A percentile compares a stretch with the other conserved stretches of the same genome.
These are phyloP conservation scores for Aspergillus clavatus DNA, from an alignment of 2,329 filamentous ascomycete species.

Conservation along the genomic window DNA sequence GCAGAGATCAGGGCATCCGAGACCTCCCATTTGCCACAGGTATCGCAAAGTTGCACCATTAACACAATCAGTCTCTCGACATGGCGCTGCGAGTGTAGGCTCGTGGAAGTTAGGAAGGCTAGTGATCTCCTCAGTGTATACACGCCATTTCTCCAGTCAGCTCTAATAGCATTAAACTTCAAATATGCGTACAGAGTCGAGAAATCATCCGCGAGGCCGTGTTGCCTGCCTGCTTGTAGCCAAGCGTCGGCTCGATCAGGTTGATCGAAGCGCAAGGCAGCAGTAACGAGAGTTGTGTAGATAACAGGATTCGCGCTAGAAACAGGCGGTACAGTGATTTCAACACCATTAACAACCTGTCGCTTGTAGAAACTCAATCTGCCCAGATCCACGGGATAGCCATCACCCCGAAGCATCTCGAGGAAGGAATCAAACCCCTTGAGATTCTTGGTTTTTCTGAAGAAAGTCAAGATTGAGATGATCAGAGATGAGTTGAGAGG, in stretches of 20 bases:
- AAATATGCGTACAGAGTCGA: constrained; percentile 35
- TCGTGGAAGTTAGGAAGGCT: constrained; percentile 34
- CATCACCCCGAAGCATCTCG: constrained; percentile 32
- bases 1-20: constrained; percentile 31
- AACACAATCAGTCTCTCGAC: constrained; percentile 34
- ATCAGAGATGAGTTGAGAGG: constrained; percentile 33
- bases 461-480: constrained; percentile 34
- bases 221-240: constrained; percentile 31
- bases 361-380: constrained; percentile 21
- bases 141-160: constrained; percentile 35
- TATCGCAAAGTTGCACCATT: constrained; percentile 39
- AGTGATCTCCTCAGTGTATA: constrained; percentile 30
- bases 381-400: constrained; percentile 33
- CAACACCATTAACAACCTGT: constrained; percentile 32
- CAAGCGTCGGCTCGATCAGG: constrained; percentile 39
- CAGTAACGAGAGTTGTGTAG: constrained; percentile 33
- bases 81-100: constrained; percentile 20
- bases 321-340: constrained; percentile 34
- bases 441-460: constrained; percentile 38
- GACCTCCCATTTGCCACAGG: constrained; percentile 27
- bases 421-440: constrained; percentile 39
- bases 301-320: constrained; percentile 31
- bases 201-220: constrained; percentile 36
- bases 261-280: constrained; percentile 39
- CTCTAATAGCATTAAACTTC: constrained; percentile 33